phyloP scores from a whole-genome alignment of 2,329 filamentous ascomycete genomes.

The Ophiostoma tasmaniense region DNA sequence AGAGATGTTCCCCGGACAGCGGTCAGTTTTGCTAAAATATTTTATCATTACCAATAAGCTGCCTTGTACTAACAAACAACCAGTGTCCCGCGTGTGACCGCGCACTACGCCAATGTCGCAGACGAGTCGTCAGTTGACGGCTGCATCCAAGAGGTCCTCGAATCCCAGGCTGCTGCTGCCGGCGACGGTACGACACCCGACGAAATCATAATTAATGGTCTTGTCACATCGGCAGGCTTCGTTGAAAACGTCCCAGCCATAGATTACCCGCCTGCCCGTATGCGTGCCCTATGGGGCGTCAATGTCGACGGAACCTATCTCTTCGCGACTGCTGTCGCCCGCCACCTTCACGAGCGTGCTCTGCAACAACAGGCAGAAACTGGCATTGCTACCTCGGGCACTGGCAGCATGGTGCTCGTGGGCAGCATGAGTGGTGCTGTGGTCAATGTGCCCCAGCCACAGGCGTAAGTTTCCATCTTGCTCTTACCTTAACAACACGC shows the following conservation, averaged over 20 bases:
- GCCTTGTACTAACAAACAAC: neutral
- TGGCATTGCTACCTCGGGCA: constrained; percentile 38
- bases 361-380: constrained; percentile 34
- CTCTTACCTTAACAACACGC: neutral
- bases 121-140: constrained; percentile 68
- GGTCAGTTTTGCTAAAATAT: constrained; percentile 35
- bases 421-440: constrained; percentile 91
- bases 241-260: constrained; percentile 93
- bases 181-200: neutral
- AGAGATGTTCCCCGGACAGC: constrained; percentile 67
- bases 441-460: constrained; percentile 91
- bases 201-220: constrained; percentile 63
- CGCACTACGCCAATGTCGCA: constrained; percentile 83
- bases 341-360: constrained; percentile 71
- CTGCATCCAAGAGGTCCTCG: constrained; percentile 61
- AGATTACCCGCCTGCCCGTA: constrained; percentile 80
- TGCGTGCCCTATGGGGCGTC: constrained; percentile 89
- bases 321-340: constrained; percentile 74
- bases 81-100: constrained; percentile 67
- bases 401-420: constrained; percentile 86
- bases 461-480: constrained; percentile 47
- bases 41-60: neutral
- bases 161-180: constrained; percentile 40
- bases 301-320: constrained; percentile 90
- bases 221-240: constrained; percentile 95